Percentiles rank a stretch among this genome's conserved stretches.
phyloP scores from a whole-genome alignment of 2,329 filamentous ascomycete species.

The Rutstroemia sp. region DNA sequence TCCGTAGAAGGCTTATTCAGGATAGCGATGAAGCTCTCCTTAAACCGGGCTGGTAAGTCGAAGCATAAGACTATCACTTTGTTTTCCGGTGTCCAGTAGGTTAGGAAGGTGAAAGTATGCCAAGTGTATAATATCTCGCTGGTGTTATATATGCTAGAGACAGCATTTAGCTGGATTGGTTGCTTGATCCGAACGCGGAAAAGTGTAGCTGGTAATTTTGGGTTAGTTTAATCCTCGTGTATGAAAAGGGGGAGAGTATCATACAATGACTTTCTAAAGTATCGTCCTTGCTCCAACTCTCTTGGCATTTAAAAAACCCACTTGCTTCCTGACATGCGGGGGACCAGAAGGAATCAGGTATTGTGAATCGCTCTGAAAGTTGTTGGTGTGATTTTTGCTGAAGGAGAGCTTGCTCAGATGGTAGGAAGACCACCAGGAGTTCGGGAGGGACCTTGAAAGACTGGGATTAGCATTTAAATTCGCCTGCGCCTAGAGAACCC shows the following conservation, averaged over 20 bases:
- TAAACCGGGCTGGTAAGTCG: background rate
- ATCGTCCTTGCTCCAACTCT: background rate
- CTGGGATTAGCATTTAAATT: no score
- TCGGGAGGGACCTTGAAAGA: no score
- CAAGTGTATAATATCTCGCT: background rate
- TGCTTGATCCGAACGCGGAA: slow-evolving; percentile 1
- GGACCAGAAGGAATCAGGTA: background rate
- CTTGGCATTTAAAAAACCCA: background rate
- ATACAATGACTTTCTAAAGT: background rate
- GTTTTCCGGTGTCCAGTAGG: background rate
- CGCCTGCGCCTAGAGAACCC: no score
- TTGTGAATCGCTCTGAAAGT: background rate
- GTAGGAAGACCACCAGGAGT: background rate
- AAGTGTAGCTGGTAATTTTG: background rate
- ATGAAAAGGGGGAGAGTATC: background rate
- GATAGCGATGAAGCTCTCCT: background rate
- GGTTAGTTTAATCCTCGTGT: background rate
- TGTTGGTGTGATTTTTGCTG: background rate
- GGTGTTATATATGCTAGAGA: background rate
- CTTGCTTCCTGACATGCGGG: background rate
- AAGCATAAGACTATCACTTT: background rate
- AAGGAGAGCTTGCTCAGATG: background rate
- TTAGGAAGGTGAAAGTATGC: slow-evolving; percentile 1
- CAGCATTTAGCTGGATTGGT: background rate
- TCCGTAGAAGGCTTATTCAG: background rate